Conservation (phyloP, 1,284 basidiomycete species). For the Trametes sp. region DNA sequence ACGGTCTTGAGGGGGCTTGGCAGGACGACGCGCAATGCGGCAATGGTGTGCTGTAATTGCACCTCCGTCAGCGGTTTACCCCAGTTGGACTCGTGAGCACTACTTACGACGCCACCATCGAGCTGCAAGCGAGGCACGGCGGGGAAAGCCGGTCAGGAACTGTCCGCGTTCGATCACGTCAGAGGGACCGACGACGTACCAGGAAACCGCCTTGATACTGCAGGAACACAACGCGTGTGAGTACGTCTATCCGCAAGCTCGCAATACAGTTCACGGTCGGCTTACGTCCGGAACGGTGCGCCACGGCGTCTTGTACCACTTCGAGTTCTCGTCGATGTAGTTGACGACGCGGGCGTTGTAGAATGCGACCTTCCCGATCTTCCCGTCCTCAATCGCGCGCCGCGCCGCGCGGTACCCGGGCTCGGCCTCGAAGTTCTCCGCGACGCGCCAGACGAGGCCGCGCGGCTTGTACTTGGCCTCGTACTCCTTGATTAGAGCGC, state of each 20-base stretch:
- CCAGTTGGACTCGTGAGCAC: not conserved
- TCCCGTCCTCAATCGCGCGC: constrained; percentile 59
- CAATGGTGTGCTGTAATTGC: constrained; percentile 70
- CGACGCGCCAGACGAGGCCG: constrained; percentile 84
- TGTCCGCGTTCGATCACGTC: constrained; percentile 3
- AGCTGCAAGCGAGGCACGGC: constrained; percentile 47
- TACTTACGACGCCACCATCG: constrained; percentile 74
- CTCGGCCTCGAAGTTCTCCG: constrained; percentile 85
- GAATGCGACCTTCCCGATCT: constrained; percentile 69
- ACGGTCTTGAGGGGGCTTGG: constrained; percentile 61
- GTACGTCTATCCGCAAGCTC: not conserved
- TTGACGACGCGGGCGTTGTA: constrained; percentile 67
- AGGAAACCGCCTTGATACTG: constrained; percentile 86
- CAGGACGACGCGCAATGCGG: constrained; percentile 67
- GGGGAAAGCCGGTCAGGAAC: constrained; percentile 26
- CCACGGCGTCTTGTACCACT: constrained; percentile 86
- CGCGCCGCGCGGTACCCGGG: constrained; percentile 62
- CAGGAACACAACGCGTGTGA: constrained; percentile 1
- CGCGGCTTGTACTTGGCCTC: constrained; percentile 69
- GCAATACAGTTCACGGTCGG: constrained; percentile 1
- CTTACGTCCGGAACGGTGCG: constrained; percentile 78
- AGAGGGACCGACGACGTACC: constrained; percentile 48
- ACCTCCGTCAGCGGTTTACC: no score
- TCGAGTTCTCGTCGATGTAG: constrained; percentile 65
- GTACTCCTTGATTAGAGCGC: constrained; percentile 72